Evolutionary conservation across 805 yeast genomes (phyloP), one percentile per base, ranked within the genome.

Genomic region (Yamadazyma insecticola): DNA sequence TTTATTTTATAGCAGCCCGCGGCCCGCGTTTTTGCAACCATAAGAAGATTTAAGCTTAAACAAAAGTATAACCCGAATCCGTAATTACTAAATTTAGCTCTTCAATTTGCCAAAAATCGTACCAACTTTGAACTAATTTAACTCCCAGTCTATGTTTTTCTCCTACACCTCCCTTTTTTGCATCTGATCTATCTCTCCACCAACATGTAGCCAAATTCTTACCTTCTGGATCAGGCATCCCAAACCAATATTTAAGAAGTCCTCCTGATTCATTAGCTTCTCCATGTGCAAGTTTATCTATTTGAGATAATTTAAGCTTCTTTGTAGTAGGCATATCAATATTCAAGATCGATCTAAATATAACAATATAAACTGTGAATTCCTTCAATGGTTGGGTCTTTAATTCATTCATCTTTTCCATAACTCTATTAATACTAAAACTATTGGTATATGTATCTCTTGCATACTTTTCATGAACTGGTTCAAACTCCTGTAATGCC

Each of bases 191-290:
- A 28, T 37, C 35, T 14, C 44, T 39, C 68, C 68, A 62, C 53
- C 62, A 50, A 35, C 68, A 62, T 3, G 68, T 62, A 2, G 68
- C 68, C 25, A 62, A 41, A 35, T 62, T 62, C 32, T 51, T 46
- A 1, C 60, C 67, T 10, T 26, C 41, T 16, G 46, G 48, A 34
- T 61, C 54, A 2, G 68, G 67, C 5, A 48, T 41, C 0, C 68
- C 68, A 37, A 47, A 61, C 64, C 66, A 61, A 41, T 62, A 61
- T 36, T 61, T 61, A 31, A 61, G 40, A 6, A 61, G 45, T 0
- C 67, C 67, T 1, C 67, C 67, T 5, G 59, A 47, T 9, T 18
- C 29, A 39, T 50, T 61, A 12, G 67, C 67, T 33, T 60, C 67
- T 12, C 29, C 32, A 32, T 61, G 67, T 3, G 64, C 51, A 2